Evolutionary conservation across 2,329 filamentous ascomycete genomes (phyloP), one percentile per base, ranked within the genome.

Genomic region (Penicillium sclerotigenum): DNA sequence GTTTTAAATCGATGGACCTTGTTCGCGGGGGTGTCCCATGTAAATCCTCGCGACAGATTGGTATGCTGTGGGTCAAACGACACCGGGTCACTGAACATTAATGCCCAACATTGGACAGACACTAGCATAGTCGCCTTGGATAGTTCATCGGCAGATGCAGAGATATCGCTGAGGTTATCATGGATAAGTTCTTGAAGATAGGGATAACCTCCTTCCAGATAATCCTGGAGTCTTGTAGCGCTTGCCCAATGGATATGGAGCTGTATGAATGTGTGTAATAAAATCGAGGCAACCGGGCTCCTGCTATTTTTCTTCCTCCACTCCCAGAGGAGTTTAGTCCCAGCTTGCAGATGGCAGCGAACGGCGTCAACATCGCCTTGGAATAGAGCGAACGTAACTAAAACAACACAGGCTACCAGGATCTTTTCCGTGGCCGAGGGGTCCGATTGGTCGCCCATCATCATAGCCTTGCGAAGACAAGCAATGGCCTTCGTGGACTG

Each of bases 191-290:
- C 37, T 40, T 22, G 20, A 13, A 55, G n/a, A 28, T 43, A 43
- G 18, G 46, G 29, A 22, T 24, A 50, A 1, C 31, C 33, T 28
- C 33, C 29, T 7, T 18, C 22, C 3, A 24, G 14, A 24, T 54
- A 43, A 34, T 43, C 52, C 28, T 37, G n/a, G 8, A 54, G 36
- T 7, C 18, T 33, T 10, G 52, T 50, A 18, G 18, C 46, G 11
- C 26, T 55, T 33, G 37, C 52, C 52, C 47, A 55, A 29, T 55
- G 52, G 5, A 51, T 42, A 34, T 55, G 47, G 31, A 55, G 52
- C 14, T 55, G 47, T n/a, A 51, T 33, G n/a, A 51, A 55, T n/a
- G 47, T 45, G 18, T 55, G 38, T 16, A 55, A 36, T 29, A 55
- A 29, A 43, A 55, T 8, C 1, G 47, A 40, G 11, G 47, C 31